A percentile compares a stretch with the other conserved stretches of the same genome.
Evolutionary conservation across 345 rosid species (phyloP).

Genomic region (Syzygium oleosum): DNA sequence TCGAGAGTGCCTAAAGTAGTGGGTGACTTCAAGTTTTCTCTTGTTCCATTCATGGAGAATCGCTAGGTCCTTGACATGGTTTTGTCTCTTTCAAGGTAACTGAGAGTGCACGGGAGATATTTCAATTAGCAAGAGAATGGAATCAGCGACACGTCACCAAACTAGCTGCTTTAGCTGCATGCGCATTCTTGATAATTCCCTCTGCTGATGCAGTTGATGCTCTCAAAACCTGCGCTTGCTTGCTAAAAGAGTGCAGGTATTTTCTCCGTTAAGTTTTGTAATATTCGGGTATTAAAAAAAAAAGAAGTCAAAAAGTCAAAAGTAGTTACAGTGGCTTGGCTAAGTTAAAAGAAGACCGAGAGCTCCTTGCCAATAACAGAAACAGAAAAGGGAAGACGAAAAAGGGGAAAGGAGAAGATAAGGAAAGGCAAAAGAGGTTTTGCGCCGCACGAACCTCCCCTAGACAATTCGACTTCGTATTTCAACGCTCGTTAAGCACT

Average conservation of each 20-base stretch:
- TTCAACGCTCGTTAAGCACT: no score
- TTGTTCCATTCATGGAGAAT: neutral
- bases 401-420: no score
- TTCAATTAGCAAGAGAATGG: conserved; percentile 26
- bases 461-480: no score
- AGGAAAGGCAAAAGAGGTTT: no score
- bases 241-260: conserved; percentile 90
- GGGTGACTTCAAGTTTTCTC: conserved; percentile 3
- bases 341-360: no score
- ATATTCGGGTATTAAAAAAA: no score
- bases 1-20: conserved; percentile 22
- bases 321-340: no score
- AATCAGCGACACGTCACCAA: conserved; percentile 26
- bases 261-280: neutral
- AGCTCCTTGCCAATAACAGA: no score
- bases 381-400: no score
- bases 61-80: conserved; percentile 10
- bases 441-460: no score
- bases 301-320: no score
- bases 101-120: conserved; percentile 6
- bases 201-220: conserved; percentile 90
- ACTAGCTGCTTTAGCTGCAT: conserved; percentile 48
- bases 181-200: conserved; percentile 58
- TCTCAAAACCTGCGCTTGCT: conserved; percentile 88
- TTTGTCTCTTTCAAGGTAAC: conserved; percentile 20